Evolutionary conservation across 2,329 filamentous ascomycete genomes (phyloP).

Genomic region (Rhynchosporium agropyri): DNA sequence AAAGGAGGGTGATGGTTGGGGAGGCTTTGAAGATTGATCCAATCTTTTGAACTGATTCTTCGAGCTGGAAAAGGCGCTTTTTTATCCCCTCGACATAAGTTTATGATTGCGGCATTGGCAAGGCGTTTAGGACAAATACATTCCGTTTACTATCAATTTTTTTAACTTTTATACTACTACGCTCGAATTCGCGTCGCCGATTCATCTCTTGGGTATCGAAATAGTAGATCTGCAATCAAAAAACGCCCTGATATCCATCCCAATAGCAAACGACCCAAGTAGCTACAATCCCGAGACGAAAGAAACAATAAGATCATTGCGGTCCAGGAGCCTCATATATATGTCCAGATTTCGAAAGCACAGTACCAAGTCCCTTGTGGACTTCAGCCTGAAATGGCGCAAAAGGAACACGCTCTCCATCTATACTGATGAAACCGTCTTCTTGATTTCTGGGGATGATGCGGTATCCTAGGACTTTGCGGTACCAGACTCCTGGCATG

Average conservation of each 20-base stretch:
- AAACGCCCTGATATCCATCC: conserved; percentile 12
- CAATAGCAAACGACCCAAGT: conserved; percentile 3
- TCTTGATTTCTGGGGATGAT: conserved; percentile 73
- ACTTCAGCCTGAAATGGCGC: conserved; percentile 90
- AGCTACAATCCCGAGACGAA: not conserved
- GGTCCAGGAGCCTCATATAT: conserved; percentile 67
- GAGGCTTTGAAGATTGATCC: conserved; percentile 40
- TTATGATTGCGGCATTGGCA: conserved; percentile 25
- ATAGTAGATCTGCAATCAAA: conserved; percentile 28
- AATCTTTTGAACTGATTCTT: too few relatives aligned
- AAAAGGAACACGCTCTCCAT: conserved; percentile 86
- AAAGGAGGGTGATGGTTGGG: conserved; percentile 45
- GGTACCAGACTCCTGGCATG: conserved; percentile 73
- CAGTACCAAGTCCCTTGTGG: conserved; percentile 78
- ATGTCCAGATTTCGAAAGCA: conserved; percentile 74
- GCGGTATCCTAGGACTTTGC: conserved; percentile 85
- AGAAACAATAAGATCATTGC: conserved; percentile 20
- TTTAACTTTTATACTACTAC: conserved; percentile 22
- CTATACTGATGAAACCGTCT: conserved; percentile 88
- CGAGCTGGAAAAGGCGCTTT: not conserved
- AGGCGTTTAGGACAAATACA: conserved; percentile 33
- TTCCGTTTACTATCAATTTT: conserved; percentile 25
- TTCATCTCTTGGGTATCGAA: conserved; percentile 34
- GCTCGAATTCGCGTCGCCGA: conserved; percentile 22
- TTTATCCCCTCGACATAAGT: not conserved